phyloP scores from a whole-genome alignment of 1,284 basidiomycete species.

The Leucoagaricus sp. region DNA sequence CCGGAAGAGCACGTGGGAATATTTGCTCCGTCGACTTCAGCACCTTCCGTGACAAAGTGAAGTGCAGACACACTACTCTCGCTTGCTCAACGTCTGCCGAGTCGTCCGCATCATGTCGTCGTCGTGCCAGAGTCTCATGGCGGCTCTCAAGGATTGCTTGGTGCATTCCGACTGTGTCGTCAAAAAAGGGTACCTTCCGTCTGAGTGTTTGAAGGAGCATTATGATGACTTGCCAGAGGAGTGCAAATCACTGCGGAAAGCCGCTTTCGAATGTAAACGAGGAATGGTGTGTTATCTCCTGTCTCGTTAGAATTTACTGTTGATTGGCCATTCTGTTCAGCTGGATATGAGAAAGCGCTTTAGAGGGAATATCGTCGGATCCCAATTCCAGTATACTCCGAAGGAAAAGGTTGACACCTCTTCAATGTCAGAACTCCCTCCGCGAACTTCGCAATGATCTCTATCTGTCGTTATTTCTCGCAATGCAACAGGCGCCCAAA shows the following conservation, averaged over 20 bases:
- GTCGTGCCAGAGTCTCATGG: constrained; percentile 73
- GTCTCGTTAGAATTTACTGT: not conserved
- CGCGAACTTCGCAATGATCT: not conserved
- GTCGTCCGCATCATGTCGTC: constrained; percentile 59
- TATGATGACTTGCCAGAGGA: constrained; percentile 72
- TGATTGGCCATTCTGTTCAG: constrained; percentile 36
- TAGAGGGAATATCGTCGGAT: constrained; percentile 69
- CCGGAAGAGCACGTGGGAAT: not conserved
- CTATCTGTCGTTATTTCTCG: not conserved
- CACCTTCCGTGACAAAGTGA: too few species aligned
- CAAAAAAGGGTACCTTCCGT: constrained; percentile 70
- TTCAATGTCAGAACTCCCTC: constrained; percentile 7
- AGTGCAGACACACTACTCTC: not conserved
- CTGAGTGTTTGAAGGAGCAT: constrained; percentile 78
- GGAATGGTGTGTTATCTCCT: constrained; percentile 70
- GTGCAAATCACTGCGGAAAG: constrained; percentile 73
- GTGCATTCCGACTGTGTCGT: constrained; percentile 82
- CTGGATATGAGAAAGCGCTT: constrained; percentile 85
- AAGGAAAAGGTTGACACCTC: constrained; percentile 13
- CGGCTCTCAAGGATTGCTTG: constrained; percentile 77
- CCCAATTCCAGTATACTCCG: constrained; percentile 45
- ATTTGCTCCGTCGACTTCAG: not conserved
- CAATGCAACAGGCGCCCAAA: not conserved
- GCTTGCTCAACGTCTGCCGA: not conserved
- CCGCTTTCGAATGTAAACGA: constrained; percentile 85